Base-by-base conservation (phyloP, 2,329 filamentous ascomycete species). In the Penicillium occitanis region DNA sequence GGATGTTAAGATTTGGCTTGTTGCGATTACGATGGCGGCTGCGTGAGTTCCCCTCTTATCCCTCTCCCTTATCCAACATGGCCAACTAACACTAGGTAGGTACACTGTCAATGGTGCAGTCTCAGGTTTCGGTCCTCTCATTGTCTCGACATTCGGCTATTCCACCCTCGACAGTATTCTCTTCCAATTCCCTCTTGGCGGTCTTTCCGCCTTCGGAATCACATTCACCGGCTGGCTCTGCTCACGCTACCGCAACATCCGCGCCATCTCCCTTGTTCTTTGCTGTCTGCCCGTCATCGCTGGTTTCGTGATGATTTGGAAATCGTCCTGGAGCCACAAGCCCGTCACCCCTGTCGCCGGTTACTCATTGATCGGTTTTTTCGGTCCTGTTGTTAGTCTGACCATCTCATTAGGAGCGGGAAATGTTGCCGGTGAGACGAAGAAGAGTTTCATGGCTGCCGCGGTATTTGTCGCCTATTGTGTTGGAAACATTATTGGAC, bases 391-490 rank as follows among this genome's bases (percentile, higher is more conserved):
- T 0, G 90, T 91, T 0, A 88, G 86, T 51, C 79, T 86, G n/a
- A 83, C 84, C 2, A 86, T 88, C 50, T 82, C 81, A 0, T 72
- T 87, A 2, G 85, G 84, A 0, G 86, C 86, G 82, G 85, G 86
- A 11, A 93, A 93, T 69, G 89, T 92, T 0, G 90, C 90, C 0
- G 90, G 91, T 0, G 85, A 90, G 28, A 92, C 90, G 0, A 93
- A 93, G 79, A 92, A 92, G 81, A 90, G 87, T 69, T 88, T 90
- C 71, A 91, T 90, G 83, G 88, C 90, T 0, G 87, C 88, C 0
- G 87, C 88, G 0, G 89, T 91, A 1, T 93, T 92, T 68, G 88
- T 91, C 0, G 89, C 88, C 0, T 92, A 92, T 72, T 91, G 89
- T 64, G 87, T 92, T 6, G 86, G 90, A 1, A 92, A 92, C 70